These are phyloP conservation scores for Claviceps quebecensis DNA, from an alignment of 2,329 filamentous ascomycete genomes.

Conservation along the genomic window DNA sequence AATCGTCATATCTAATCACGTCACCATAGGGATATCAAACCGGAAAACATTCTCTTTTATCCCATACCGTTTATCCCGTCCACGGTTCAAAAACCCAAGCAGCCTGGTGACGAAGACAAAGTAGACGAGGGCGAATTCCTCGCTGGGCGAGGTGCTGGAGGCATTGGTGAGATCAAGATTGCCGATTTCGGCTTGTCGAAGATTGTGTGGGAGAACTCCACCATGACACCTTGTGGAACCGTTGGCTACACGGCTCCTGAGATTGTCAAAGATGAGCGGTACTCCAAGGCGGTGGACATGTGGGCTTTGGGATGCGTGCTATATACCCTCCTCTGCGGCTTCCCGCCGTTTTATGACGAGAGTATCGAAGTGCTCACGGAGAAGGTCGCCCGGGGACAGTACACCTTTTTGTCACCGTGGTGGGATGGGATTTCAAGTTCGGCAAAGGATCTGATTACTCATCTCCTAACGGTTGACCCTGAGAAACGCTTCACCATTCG, in stretches of 20 bases:
- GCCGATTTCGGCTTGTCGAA: slow-evolving; percentile 97
- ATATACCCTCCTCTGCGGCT: slow-evolving; percentile 92
- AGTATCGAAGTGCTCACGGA: slow-evolving; percentile 94
- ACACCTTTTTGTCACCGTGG: slow-evolving; percentile 96
- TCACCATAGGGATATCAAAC: slow-evolving; percentile 74
- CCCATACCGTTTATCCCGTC: slow-evolving; percentile 71
- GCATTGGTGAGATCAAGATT: slow-evolving; percentile 92
- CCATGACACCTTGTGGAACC: slow-evolving; percentile 98
- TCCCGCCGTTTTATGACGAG: slow-evolving; percentile 97
- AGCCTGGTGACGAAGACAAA: slow-evolving; percentile 91
- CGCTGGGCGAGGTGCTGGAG: slow-evolving; percentile 65
- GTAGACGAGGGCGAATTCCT: slow-evolving; percentile 91
- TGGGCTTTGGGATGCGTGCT: slow-evolving; percentile 95
- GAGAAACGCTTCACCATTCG: slow-evolving; percentile 89
- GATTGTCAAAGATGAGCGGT: slow-evolving; percentile 97
- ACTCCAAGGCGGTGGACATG: slow-evolving; percentile 99
- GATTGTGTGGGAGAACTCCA: slow-evolving; percentile 95
- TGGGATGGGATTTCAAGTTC: slow-evolving; percentile 97
- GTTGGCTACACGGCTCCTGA: slow-evolving; percentile 97
- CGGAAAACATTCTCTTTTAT: slow-evolving; percentile 90
- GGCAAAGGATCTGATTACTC: slow-evolving; percentile 85
- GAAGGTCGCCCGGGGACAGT: slow-evolving; percentile 93
- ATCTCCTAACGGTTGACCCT: slow-evolving; percentile 86
- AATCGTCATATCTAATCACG: background rate
- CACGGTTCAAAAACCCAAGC: slow-evolving; percentile 64